Evolutionary conservation across 257 asterid species (phyloP), one percentile per base, ranked within the genome.

Genomic region (Linderniella brevidens): DNA sequence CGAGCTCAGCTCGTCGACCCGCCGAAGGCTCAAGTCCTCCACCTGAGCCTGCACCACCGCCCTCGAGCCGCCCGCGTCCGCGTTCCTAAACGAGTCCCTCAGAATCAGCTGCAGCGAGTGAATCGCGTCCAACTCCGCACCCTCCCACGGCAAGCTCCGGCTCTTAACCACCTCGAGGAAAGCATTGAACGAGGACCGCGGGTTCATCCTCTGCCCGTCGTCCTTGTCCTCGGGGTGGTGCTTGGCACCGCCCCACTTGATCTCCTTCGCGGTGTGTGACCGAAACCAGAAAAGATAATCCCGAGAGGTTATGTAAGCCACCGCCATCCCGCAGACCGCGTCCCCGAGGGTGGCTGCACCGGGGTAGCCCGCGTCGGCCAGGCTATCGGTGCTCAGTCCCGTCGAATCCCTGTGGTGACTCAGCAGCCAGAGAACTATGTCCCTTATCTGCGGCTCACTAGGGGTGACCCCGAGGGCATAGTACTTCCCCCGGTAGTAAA

Each of bases 151-250:
- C 46, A 69, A 56, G 64, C 94, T 82, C 45, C 86, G 64, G 50
- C 90, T 82, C 75, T 86, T 86, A 14, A 79, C 94, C 45, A 86
- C 94, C 63, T 86, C 96, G 13, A 86, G 63, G 69, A 86, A 86
- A 15, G 90, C 96, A 56, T 72, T 74, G 60, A 86, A 86, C 1
- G 96, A 86, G 35, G 94, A 86, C 12, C 96, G 86, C 0, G 94
- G 86, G 56, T 77, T 69, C 82, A 77, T 64, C 49, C 68, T 48
- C 46, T 46, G 66, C 19, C 70, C 63, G 61, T 76, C 80, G 49
- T 77, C 82, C 53, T 73, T 77, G 41, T 77, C 79, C 41, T 65
- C 67, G 0, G 77, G 86, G 51, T 73, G 79, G 63, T 77, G 82
- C 65, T 77, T 77, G 3, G 79, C 86, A 0, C 86, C 82, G 37